phyloP scores from a whole-genome alignment of 371 early-diverging fungal genomes.

The Choanephora cucurbitarum region DNA sequence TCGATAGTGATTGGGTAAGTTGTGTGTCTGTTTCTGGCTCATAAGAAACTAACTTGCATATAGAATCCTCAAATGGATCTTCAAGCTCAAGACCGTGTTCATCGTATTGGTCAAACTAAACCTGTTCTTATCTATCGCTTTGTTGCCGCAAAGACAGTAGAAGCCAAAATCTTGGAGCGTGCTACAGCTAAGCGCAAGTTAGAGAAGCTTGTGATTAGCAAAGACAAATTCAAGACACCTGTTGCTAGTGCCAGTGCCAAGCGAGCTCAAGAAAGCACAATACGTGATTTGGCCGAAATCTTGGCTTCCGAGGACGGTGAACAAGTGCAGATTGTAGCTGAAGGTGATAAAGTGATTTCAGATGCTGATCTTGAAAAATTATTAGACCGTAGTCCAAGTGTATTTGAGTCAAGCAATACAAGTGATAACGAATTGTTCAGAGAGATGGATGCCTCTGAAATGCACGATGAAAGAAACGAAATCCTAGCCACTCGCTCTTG shows the following conservation, averaged over 20 bases:
- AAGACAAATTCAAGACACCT: constrained; percentile 68
- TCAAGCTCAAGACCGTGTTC: constrained; percentile 97
- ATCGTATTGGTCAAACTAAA: constrained; percentile 94
- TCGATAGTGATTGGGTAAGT: constrained; percentile 91
- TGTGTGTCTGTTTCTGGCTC: no score
- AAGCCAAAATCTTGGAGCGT: constrained; percentile 75
- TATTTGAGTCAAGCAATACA: constrained; percentile 46
- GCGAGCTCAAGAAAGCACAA: constrained; percentile 32
- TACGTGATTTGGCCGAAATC: constrained; percentile 76
- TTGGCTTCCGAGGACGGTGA: constrained; percentile 69
- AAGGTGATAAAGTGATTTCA: constrained; percentile 69
- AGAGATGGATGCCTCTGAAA: constrained; percentile 44
- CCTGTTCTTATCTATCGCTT: constrained; percentile 92
- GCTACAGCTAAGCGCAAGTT: constrained; percentile 86
- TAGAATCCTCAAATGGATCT: constrained; percentile 97
- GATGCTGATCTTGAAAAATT: constrained; percentile 70
- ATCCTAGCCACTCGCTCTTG: constrained; percentile 36
- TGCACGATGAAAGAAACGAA: constrained; percentile 47
- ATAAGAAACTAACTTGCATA: no score
- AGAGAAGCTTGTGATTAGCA: constrained; percentile 89
- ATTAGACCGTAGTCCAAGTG: constrained; percentile 66
- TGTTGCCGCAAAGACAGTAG: constrained; percentile 85
- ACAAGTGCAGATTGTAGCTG: constrained; percentile 61
- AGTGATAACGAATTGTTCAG: constrained; percentile 41
- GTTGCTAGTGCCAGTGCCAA: constrained; percentile 23